Base-by-base conservation (phyloP, 1,139 yeast species). In the Saccharomycopsis phalli region DNA sequence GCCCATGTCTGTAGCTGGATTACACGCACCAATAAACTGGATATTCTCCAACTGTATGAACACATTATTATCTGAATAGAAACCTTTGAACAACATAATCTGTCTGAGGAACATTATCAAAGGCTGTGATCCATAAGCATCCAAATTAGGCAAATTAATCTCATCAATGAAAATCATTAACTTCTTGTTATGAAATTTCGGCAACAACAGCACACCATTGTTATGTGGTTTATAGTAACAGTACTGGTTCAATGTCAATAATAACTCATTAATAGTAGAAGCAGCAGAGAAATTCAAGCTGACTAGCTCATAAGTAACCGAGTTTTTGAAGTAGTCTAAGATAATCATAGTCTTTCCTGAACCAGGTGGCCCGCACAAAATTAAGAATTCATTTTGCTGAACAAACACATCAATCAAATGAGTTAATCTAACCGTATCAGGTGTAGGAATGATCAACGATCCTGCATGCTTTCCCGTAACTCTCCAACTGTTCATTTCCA, bases 331-430 rank as follows among this genome's bases (percentile, higher is more conserved):
- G 0, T 87, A 78, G 41, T 80, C 76, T 49, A 83, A 69, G 22
- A 91, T 60, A 0, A 91, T 78, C 97, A 88, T 88, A 0, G 97
- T 88, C 55, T 91, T 91, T 48, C 98, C 98, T 0, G 95, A 81
- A 2, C 98, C 98, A 0, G 98, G 97, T 0, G 97, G 97, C 4
- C 98, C 98, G 61, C 95, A 87, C 26, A 91, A 65, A 25, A 91
- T 64, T 19, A 86, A 58, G 0, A 94, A 75, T 36, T 63, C 62
- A 44, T 73, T 81, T 35, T 75, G 74, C 30, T 66, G 65, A 31
- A 88, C 54, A 4, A 83, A 58, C 0, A 77, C 65, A 48, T 69
- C 71, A 1, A 88, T 66, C 18, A 83, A 53, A 1, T 63, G 55
- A 47, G 83, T 93, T 47, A 83, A 84, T 42, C 78, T 66, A 2